Evolutionary conservation across 78 protist genomes (phyloP), one percentile per base, ranked within the genome.

Genomic region (Chrysochromulina tobinii): DNA sequence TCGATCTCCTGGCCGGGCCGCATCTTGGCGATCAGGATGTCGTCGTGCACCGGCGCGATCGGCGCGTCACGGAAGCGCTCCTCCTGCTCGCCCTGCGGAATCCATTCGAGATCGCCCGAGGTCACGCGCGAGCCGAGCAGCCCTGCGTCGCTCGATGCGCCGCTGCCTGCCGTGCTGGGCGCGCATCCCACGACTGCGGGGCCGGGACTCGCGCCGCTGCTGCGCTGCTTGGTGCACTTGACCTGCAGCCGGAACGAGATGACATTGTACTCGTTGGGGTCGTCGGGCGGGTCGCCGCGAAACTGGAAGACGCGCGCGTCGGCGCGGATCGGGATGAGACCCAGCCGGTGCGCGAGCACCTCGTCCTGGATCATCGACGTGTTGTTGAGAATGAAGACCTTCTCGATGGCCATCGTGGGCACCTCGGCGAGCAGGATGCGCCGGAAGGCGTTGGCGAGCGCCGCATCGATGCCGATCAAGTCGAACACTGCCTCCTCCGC

Each of bases 351-450:
- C 17, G 84, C 84, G 17, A 81, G 79, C 8, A 97, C 97, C 89
- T 98, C 99, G 73, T 98, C 99, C 57, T 94, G 98, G 11, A 97
- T 77, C 50, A 98, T 91, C 14, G 98, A 95, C 15, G 99, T 96
- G 95, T 98, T 98, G 90, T 95, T 95, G 21, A 57, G 75, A 9
- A 96, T 73, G 58, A 81, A 92, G 15, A 97, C 99, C 9, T 75
- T 81, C 89, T 98, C 99, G 54, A 98, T 96, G 38, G 99, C 99
- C 97, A 98, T 95, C 6, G 99, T 96, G 27, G 98, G 97, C 84
- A 89, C 97, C 72, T 97, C 98, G 58, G 96, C 75, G n/a, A 98
- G 61, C 53, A 98, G 59, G 55, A 97, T 97, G 38, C 99, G 94
- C 25, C 99, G 92, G 12, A 98, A 3, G 25, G 99, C 97, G 91